Conservation (phyloP, 331 rosid genomes). For the Quercus tomentella region DNA sequence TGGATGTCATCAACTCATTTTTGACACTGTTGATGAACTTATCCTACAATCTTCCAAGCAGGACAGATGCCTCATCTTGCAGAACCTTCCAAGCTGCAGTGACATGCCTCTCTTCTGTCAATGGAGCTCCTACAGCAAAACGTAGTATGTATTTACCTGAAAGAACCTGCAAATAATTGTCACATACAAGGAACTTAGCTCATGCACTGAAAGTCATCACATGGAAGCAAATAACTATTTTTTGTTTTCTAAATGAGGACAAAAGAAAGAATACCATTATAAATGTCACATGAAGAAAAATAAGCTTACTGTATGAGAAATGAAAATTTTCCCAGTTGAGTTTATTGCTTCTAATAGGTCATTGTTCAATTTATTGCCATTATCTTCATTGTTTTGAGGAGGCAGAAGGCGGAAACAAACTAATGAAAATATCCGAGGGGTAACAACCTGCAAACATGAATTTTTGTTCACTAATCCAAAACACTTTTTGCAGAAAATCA, state of each 20-base stretch:
- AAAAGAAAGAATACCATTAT: neutral
- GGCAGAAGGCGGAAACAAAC: slow-evolving; percentile 80
- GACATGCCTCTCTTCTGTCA: slow-evolving; percentile 82
- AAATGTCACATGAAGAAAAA: neutral
- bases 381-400: slow-evolving; percentile 36
- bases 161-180: slow-evolving; percentile 53
- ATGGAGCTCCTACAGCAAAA: slow-evolving; percentile 84
- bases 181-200: neutral
- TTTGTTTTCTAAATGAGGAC: neutral
- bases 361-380: slow-evolving; percentile 48
- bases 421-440: slow-evolving; percentile 66
- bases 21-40: slow-evolving; percentile 10
- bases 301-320: slow-evolving; percentile 80
- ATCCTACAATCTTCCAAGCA: slow-evolving; percentile 34
- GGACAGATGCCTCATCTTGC: slow-evolving; percentile 66
- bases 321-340: slow-evolving; percentile 66
- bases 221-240: neutral
- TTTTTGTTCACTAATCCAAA: neutral
- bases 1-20: neutral
- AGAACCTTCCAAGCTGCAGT: slow-evolving; percentile 56
- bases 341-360: slow-evolving; percentile 63
- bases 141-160: slow-evolving; percentile 69
- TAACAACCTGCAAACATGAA: slow-evolving; percentile 42
- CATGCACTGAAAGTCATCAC: neutral
- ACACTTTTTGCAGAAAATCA: neutral